Base-by-base conservation (phyloP, 805 yeast genomes). In the Saccharomycopsis javanensis region DNA sequence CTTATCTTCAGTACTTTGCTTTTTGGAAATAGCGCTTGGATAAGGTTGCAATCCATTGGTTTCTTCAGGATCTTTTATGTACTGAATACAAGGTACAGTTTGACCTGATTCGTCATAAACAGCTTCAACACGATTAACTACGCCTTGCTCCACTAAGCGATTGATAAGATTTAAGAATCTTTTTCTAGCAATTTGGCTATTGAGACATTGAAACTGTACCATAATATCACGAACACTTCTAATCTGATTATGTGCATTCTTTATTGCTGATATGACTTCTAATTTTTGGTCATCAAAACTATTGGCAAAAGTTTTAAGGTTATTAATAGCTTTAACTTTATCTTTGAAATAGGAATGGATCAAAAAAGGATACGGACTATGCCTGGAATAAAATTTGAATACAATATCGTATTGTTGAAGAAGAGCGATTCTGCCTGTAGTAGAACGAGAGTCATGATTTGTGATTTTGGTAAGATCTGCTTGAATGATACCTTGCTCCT, bases 371-470 rank as follows among this genome's bases (percentile, higher is more conserved):
- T 18, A 31, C 10, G 37, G 18, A 31, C 37, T 27, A 37, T 48
- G 37, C 13, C 42, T 34, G 16, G 31, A 27, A 11, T 48, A 38
- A 23, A 34, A 23, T 20, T 28, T 51, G 16, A 34, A 34, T 11
- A 51, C 38, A 48, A 27, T 28, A 48, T 48, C 33, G 16, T 48
- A 28, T 11, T 48, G 35, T 8, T n/a, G 25, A 30, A 28, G 51
- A 8, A 23, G 31, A 7, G 50, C 51, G 4, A 57, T 31, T 53
- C 59, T 37, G 4, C 57, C 48, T 4, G 57, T 54, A 23, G 51
- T 48, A 25, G 51, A 53, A n/a, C 59, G 20, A 1, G 20, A 28
- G 25, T 57, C 59, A 37, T 57, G 59, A 4, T 35, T 35, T 13
- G 54, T 31, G 20, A 23, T 30, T 28, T 37, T 48, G 3, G 54